Evolutionary conservation across 441 rosid species (phyloP), one percentile per base, ranked within the genome.

Genomic region (Mallotus repandus): DNA sequence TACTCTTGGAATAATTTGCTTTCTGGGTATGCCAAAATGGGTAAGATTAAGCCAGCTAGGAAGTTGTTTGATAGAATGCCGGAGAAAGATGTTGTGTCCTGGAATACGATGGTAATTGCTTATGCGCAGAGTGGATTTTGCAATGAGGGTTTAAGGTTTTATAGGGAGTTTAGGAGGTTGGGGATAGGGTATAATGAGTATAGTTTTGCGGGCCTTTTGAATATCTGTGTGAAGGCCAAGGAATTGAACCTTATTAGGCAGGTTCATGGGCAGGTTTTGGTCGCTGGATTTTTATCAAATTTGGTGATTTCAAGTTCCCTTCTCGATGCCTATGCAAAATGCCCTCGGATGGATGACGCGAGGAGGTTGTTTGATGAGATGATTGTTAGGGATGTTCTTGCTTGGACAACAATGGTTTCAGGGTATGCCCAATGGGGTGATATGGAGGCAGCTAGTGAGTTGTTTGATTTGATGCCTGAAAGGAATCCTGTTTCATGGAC

Each of bases 91-190:
- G 85, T 85, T 6, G 88, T 92, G 41, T 90, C 96, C 0, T 91
- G 97, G 97, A 94, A 91, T 64, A 87, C 91, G 0, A 90, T 94
- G 95, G 84, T 94, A 32, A 74, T 94, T 21, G 95, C 87, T 41
- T 84, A 86, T 70, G 91, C 88, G 1, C 75, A 80, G 66, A 63
- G 74, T n/a, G 89, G 95, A 75, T 45, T 64, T 61, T 69, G 53
- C 12, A 65, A 48, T 5, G 88, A 87, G 66, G 88, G 89, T 4
- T 45, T 85, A 50, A 80, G 74, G 83, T 79, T 85, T 74, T 94
- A 80, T 73, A 86, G 68, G 81, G 89, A 84, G 81, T 72, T 92
- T 38, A 90, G 87, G 77, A 78, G 79, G 70, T 81, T 73, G 41
- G 86, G 85, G 38, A 83, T 89, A 68, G 88, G 83, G 67, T 86